phyloP scores from a whole-genome alignment of 345 rosid species.

The Lepidium aucheri region DNA sequence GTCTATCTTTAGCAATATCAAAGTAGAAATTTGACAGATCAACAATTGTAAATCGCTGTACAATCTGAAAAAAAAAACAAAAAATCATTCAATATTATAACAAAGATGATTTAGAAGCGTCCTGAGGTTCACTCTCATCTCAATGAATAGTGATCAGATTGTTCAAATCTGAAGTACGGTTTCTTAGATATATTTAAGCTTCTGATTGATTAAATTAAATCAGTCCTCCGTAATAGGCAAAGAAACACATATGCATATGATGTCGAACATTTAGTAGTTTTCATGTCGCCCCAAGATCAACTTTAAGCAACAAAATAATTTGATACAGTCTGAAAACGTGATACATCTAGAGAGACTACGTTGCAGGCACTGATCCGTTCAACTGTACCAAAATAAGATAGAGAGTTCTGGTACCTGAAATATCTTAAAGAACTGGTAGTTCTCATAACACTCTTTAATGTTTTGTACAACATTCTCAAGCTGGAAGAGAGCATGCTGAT shows the following conservation, averaged over 20 bases:
- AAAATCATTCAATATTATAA: not conserved
- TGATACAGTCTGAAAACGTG: not conserved
- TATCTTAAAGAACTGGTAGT: slow-evolving; percentile 80
- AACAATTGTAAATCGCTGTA: slow-evolving; percentile 78
- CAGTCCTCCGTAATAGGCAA: not conserved
- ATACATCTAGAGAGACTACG: not conserved
- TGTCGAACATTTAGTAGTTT: not conserved
- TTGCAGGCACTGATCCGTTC: not conserved
- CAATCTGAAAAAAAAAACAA: slow-evolving; percentile 46
- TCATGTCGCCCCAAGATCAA: not conserved
- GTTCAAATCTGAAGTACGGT: not conserved
- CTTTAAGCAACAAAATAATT: not conserved
- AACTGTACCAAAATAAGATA: not conserved
- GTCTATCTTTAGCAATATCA: slow-evolving; percentile 92
- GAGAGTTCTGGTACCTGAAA: slow-evolving; percentile 59
- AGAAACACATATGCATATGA: not conserved
- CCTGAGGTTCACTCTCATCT: slow-evolving; percentile 5
- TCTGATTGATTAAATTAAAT: not conserved
- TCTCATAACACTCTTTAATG: slow-evolving; percentile 67
- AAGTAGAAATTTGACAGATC: slow-evolving; percentile 94
- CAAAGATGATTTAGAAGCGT: not conserved
- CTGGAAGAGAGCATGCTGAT: slow-evolving; percentile 81
- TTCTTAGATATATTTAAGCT: not conserved
- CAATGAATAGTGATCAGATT: not conserved
- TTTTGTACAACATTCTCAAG: slow-evolving; percentile 74